Percentiles rank a stretch among this genome's conserved stretches.
Conservation (phyloP, 2,329 filamentous ascomycete species). For the Ophiostoma sp. region DNA sequence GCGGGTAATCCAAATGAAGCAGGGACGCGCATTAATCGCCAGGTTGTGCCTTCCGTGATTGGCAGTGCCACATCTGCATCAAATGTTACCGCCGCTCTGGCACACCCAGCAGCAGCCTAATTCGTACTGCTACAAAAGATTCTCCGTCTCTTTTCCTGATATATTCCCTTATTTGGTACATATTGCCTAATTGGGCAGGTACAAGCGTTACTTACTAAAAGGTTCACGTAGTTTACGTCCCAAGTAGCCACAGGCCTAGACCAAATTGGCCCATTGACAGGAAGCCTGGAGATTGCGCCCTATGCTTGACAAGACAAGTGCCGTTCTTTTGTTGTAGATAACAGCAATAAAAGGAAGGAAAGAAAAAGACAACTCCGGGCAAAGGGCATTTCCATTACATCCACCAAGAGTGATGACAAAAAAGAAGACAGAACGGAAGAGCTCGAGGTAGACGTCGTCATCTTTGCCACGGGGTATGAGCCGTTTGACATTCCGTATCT, state of each 20-base stretch:
- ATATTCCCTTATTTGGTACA: not conserved
- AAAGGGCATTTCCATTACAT: not conserved
- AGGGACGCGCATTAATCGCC: not conserved
- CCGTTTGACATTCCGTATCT: slow-evolving; percentile 31
- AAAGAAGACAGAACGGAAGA: not conserved
- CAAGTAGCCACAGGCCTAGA: not conserved
- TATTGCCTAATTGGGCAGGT: not conserved
- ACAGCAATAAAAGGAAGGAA: not conserved
- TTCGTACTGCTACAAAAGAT: not conserved
- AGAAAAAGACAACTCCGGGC: not conserved
- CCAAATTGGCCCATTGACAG: not conserved
- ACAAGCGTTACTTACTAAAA: not conserved
- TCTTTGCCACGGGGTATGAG: slow-evolving; percentile 35
- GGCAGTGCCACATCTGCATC: not conserved
- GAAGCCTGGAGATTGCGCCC: not conserved
- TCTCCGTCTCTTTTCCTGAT: not conserved
- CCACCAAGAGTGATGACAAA: not conserved
- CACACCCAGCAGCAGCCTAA: not conserved
- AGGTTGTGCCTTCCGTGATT: not conserved
- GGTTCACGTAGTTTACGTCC: not conserved
- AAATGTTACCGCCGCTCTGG: not conserved
- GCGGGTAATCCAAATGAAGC: not conserved
- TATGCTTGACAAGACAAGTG: not conserved
- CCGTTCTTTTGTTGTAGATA: not conserved
- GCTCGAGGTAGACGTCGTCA: slow-evolving; percentile 34